phyloP scores from a whole-genome alignment of 805 yeast genomes.

The Maudiozyma serrabonitensis region DNA sequence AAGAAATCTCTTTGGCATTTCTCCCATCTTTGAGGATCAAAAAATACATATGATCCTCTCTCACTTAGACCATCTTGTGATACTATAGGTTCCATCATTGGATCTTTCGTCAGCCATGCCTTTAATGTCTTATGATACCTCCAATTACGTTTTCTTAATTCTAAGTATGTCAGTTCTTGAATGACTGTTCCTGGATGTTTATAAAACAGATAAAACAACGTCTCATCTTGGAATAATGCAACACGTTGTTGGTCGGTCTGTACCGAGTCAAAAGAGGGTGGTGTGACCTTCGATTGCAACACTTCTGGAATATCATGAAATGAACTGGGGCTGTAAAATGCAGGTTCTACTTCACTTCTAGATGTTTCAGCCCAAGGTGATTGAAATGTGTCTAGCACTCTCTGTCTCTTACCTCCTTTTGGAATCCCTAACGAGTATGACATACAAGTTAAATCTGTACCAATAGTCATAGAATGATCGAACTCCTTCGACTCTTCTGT shows the following conservation, averaged over 20 bases:
- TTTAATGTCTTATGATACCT: constrained; percentile 91
- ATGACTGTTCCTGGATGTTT: constrained; percentile 86
- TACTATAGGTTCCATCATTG: constrained; percentile 78
- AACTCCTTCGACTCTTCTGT: constrained; percentile 14
- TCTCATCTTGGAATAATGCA: constrained; percentile 72
- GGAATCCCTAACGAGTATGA: constrained; percentile 27
- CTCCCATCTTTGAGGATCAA: constrained; percentile 95
- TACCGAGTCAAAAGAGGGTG: constrained; percentile 28
- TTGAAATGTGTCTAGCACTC: constrained; percentile 46
- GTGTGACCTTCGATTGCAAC: constrained; percentile 21
- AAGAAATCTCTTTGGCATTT: constrained; percentile 70
- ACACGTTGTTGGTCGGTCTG: constrained; percentile 38
- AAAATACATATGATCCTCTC: constrained; percentile 85
- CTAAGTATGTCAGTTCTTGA: constrained; percentile 90
- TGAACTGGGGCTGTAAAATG: constrained; percentile 53
- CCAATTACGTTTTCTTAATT: constrained; percentile 89
- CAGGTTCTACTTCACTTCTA: constrained; percentile 83
- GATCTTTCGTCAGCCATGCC: constrained; percentile 94
- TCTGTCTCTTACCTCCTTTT: constrained; percentile 14
- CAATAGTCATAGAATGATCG: constrained; percentile 28
- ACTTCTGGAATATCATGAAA: constrained; percentile 33
- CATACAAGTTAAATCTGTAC: constrained; percentile 28
- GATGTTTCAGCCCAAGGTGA: constrained; percentile 96
- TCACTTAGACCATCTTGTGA: constrained; percentile 67
- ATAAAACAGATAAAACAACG: constrained; percentile 86